Evolutionary conservation across 441 rosid genomes (phyloP).

Genomic region (Mallotus japonicus): DNA sequence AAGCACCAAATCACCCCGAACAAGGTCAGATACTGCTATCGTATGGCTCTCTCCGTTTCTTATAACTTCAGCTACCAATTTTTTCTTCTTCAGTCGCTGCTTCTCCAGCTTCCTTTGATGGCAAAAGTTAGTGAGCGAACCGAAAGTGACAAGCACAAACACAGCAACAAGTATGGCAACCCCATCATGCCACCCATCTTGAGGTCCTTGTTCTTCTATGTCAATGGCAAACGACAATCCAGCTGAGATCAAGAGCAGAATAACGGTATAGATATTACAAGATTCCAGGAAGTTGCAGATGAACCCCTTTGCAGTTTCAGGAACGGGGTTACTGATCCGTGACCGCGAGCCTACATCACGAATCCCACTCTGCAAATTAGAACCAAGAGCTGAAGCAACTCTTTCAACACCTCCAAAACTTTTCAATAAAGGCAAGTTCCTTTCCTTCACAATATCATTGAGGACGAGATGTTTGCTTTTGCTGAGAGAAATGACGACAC

Average conservation of each 20-base stretch:
- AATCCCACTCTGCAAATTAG: slow-evolving; percentile 21
- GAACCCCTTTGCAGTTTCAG: not conserved
- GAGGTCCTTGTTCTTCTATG: slow-evolving; percentile 22
- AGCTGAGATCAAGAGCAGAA: slow-evolving; percentile 21
- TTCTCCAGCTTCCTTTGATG: slow-evolving; percentile 15
- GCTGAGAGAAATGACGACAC: slow-evolving; percentile 8
- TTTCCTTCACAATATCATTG: slow-evolving; percentile 19
- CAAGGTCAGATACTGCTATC: slow-evolving; percentile 18
- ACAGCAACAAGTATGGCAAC: slow-evolving; percentile 25
- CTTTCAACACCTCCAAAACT: slow-evolving; percentile 17
- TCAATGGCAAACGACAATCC: slow-evolving; percentile 25
- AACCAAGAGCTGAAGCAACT: slow-evolving; percentile 10
- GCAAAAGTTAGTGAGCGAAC: slow-evolving; percentile 11
- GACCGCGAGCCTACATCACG: not conserved
- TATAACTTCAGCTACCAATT: slow-evolving; percentile 16
- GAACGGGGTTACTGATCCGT: not conserved
- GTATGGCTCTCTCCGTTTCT: not conserved
- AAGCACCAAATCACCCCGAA: slow-evolving; percentile 29
- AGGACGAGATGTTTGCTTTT: not conserved
- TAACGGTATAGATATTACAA: slow-evolving; percentile 7
- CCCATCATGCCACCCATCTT: slow-evolving; percentile 37
- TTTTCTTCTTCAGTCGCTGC: not conserved
- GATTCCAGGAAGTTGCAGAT: slow-evolving; percentile 20
- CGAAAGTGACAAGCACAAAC: slow-evolving; percentile 15
- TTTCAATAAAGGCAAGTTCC: slow-evolving; percentile 2